Evolutionary conservation across 2,329 filamentous ascomycete species (phyloP), one percentile per base, ranked within the genome.

Genomic region (Erysiphe neolycopersici): DNA sequence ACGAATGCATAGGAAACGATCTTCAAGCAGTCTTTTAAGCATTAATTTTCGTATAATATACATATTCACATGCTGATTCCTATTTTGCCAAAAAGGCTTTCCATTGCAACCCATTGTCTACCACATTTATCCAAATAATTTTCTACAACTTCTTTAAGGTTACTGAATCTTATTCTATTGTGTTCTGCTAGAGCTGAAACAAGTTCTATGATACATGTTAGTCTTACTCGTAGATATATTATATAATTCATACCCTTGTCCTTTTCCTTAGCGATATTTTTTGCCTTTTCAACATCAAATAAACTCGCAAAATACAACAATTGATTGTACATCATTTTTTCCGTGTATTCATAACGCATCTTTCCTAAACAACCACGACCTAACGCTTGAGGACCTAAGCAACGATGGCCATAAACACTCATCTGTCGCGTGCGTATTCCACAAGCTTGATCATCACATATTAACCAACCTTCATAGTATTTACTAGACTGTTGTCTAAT

Each of bases 241-340:
- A 11, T 12, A 17, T 22, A 41, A 18, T 29, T 29, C 50, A 49
- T 55, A 53, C 56, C 58, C 38, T 65, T 69, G 19, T 63, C 63
- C 8, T 33, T 2, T n/a, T 33, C 32, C 11, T 33, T 33, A 11
- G 32, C 9, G 32, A 26, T 65, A 39, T 53, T 54, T 49, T 72
- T 71, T 13, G 79, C 79, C 61, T 81, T 83, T 48, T 95, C 85
- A 3, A 91, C 79, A 59, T 98, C 85, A 66, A 84, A 98, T 44
- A 95, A 61, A 41, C 69, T 69, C 29, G 79, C 71, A 57, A 85
- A 79, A 62, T 93, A 98, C 44, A 95, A 63, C 36, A 98, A 66
- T 61, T 98, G 89, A 59, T 92, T 95, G 63, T 94, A 95, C 46
- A 95, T 69, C 54, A 79, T 77, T 61, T 89, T 87, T 62, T 95